Evolutionary conservation across 257 asterid genomes (phyloP), one percentile per base, ranked within the genome.

Genomic region (Leonotis leonurus): DNA sequence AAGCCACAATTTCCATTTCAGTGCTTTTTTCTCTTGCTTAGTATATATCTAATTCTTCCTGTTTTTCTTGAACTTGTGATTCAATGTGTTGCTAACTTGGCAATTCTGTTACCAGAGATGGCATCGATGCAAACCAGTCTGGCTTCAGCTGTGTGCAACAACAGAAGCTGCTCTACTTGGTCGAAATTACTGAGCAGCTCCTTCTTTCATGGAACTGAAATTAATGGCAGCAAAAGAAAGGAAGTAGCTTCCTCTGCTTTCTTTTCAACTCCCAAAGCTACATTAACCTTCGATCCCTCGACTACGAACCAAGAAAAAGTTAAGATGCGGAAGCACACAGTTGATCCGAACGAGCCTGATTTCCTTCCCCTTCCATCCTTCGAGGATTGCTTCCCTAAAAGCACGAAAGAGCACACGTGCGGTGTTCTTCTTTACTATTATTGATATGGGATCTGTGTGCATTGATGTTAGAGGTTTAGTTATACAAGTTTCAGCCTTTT

Each of bases 351-450:
- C 70, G 89, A 93, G 59, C 99, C 99, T 18, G 86, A 92, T 45
- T 92, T 92, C 68, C 89, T 86, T 49, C 99, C 99, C 0, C 95
- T 89, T 53, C 99, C 99, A 2, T 78, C 97, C 71, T 92, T 89
- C 17, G 85, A 85, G 74, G 91, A 92, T 71, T 92, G 99, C 83
- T 92, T 92, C 74, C 99, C 96, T 3, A 89, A 67, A 64, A 92
- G 99, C 97, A 43, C 97, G 3, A 92, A 92, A 61, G 91, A 89
- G 67, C 76, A 67, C 86, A 83, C 76, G 98, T 92, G 55, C 51
- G 70, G 27, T 0, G 10, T 44, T 60, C 63, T 65, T 65, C 65
- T 43, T 21, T 43, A 25, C 39, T 37, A 18, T 11, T n/a, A n/a
- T n/a, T n/a, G n/a, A n/a, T n/a, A 39, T 30, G 37, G 54, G 65